phyloP scores from a whole-genome alignment of 2,329 filamentous ascomycete species.

The Colletotrichum tamarilloi region DNA sequence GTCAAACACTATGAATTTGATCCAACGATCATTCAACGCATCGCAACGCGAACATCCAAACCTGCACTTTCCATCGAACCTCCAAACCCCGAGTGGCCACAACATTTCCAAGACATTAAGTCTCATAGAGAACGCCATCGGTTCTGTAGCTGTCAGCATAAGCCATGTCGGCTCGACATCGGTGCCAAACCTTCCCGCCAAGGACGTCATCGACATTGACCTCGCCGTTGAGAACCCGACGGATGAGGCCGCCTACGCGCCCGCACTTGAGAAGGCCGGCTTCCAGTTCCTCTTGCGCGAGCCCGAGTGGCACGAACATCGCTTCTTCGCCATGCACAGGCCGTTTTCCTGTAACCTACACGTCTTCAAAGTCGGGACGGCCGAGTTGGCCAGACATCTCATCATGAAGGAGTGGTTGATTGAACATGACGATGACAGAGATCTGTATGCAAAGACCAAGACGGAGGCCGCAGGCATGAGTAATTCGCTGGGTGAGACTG shows the following conservation, averaged over 20 bases:
- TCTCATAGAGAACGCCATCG: conserved; percentile 49
- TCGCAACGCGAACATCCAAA: conserved; percentile 41
- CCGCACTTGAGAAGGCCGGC: conserved; percentile 53
- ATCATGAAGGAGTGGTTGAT: conserved; percentile 59
- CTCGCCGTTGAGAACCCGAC: conserved; percentile 53
- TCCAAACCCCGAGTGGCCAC: conserved; percentile 50
- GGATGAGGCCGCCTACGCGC: conserved; percentile 55
- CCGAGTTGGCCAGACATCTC: conserved; percentile 54
- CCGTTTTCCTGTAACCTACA: conserved; percentile 56
- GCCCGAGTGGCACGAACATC: conserved; percentile 59
- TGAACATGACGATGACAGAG: conserved; percentile 49
- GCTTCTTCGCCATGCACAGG: conserved; percentile 54
- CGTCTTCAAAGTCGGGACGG: conserved; percentile 55
- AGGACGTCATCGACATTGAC: conserved; percentile 64
- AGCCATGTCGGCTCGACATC: conserved; percentile 63
- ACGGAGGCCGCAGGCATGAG: conserved; percentile 45
- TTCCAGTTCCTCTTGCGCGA: conserved; percentile 60
- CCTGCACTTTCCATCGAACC: conserved; percentile 46
- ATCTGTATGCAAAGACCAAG: conserved; percentile 54
- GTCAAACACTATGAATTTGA: conserved; percentile 42
- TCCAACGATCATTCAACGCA: conserved; percentile 38
- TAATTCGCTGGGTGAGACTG: conserved; percentile 44
- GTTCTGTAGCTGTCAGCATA: conserved; percentile 48
- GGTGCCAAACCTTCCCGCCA: conserved; percentile 60
- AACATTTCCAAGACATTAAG: conserved; percentile 44